Evolutionary conservation across 176 grass and related monocot species (phyloP), one percentile per base, ranked within the genome.

Genomic region (Elymus sibiricus): DNA sequence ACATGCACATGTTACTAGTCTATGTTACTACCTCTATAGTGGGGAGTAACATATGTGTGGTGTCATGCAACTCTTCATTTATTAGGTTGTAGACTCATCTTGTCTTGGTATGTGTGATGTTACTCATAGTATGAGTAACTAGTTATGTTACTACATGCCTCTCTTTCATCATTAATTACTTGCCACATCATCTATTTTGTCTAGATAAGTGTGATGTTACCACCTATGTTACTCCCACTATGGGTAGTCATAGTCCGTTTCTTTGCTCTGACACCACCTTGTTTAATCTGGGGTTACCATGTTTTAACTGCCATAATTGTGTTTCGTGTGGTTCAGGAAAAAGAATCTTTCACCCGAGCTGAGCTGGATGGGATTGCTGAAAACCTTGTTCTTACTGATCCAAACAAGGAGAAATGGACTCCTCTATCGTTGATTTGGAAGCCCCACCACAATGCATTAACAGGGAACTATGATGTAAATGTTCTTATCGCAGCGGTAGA

Each of bases 391-490:
- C 80, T 77, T 21, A 74, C 26, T 53, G 90, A 94, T 91, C 95
- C 92, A 64, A 86, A 83, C 82, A 89, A 86, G 75, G 64, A 66
- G 21, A 83, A 75, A 26, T 92, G 95, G 90, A 91, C 80, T 84
- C 95, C 95, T 46, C 53, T 95, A 40, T 89, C 93, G 15, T 67
- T 95, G 21, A 93, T 95, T 42, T 92, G 93, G 82, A 98, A 86
- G 83, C 94, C 97, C 47, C 97, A 96, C 66, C 86, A 99, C 79
- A 99, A 99, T 38, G 71, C 72, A 8, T 53, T 99, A 58, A 94
- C 94, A 39, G 92, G 97, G 74, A 99, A 99, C 80, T 96, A 99
- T 79, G 94, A 94, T 89, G 92, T 94, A 38, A 98, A 96, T 86
- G 97, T 99, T 74, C 90, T 99, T 60, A 94, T 94, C 21, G 46